These are phyloP conservation scores for Grosmannia penicillata DNA, from an alignment of 2,329 filamentous ascomycete genomes.

Conservation along the genomic window DNA sequence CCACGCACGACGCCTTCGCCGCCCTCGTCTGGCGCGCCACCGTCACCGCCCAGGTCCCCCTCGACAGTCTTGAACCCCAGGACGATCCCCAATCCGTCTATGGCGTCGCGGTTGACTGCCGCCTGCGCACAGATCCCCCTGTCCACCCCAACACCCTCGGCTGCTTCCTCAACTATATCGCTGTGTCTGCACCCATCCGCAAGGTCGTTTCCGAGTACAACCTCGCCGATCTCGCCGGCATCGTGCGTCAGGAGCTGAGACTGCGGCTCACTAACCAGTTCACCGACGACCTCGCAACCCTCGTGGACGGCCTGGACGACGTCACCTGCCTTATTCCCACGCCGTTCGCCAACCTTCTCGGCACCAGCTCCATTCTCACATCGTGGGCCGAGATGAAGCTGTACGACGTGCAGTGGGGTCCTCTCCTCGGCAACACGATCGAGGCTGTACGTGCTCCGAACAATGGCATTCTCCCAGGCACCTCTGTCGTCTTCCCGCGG, in stretches of 20 bases:
- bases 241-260: neutral
- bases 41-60: neutral
- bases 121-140: neutral
- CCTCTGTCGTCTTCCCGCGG: neutral
- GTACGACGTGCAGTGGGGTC: neutral
- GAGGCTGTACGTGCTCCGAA: neutral
- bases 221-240: neutral
- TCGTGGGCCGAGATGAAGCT: neutral
- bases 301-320: neutral
- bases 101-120: neutral
- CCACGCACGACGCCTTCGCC: constrained; percentile 1
- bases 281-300: neutral
- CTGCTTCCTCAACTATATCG: neutral
- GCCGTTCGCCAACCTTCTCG: neutral
- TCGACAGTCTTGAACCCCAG: neutral
- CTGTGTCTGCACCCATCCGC: neutral
- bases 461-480: neutral
- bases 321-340: neutral
- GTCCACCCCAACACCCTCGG: constrained; percentile 1
- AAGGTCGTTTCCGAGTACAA: neutral
- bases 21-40: neutral
- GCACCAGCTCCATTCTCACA: neutral
- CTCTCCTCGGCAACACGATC: neutral
- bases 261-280: neutral
- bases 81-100: neutral